Evolutionary conservation across 495 filamentous ascomycete genomes (phyloP), one percentile per base, ranked within the genome.

Genomic region (Apiosordaria backusii): DNA sequence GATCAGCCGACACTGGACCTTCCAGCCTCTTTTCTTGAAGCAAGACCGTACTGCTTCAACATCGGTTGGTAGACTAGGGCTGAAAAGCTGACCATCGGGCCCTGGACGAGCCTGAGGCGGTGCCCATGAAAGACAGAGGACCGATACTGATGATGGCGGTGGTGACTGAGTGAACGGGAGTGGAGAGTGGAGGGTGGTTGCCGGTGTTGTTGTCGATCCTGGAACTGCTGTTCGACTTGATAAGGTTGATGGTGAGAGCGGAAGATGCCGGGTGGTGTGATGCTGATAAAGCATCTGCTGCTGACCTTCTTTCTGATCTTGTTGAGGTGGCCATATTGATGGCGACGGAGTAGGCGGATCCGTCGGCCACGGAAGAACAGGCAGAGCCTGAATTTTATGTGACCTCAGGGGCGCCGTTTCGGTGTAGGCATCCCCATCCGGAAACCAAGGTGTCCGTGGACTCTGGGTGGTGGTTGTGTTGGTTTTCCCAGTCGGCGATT

Each of bases 111-210:
- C 52, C 62, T 29, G 35, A 64, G 65, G 19, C 21, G 59, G 59
- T 19, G 65, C 69, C 73, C 73, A 75, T 5, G 67, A 70, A 0
- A 75, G 68, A 13, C 74, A 68, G 4, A 75, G 55, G 1, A 68
- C 71, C 65, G 70, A 68, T 16, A 75, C 73, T 23, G 68, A 63
- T 18, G 63, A 25, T 1, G 72, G 72, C 4, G 69, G 71, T 13
- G 35, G 59, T n/a, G 57, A 57, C 16, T n/a, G 23, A 10, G 18
- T 59, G 16, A 23, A 25, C 3, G 50, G 19, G 10, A 55, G 21
- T 13, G 59, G 45, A 35, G 21, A 61, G 6, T 60, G 60, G 40
- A 60, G 27, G 3, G 57, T 61, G 10, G 61, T 62, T 23, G 24
- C 24, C 5, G 59, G 59, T 6, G 59, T 61, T 21, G 19, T 13